These are phyloP conservation scores for Pontederia paniculata DNA, from an alignment of 176 grass and related monocot genomes.

Conservation along the genomic window DNA sequence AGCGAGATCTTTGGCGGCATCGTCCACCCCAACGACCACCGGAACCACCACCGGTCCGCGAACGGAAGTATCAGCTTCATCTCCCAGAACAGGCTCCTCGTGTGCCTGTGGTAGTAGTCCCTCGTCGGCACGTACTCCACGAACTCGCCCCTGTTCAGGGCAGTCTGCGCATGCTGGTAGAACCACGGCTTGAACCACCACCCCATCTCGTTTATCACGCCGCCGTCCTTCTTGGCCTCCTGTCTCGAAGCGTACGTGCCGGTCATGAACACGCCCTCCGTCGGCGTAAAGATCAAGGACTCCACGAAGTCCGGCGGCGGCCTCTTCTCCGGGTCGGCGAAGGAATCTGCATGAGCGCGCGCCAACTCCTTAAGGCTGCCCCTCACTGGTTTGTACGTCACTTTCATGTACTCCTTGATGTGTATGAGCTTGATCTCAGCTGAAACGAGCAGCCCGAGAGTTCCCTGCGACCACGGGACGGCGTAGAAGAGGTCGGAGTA, in stretches of 20 bases:
- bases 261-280: conserved; percentile 83
- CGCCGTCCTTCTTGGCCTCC: conserved; percentile 84
- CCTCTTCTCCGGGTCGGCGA: conserved; percentile 51
- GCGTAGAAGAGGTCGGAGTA: conserved; percentile 87
- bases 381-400: conserved; percentile 50
- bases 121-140: conserved; percentile 89
- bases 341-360: conserved; percentile 60
- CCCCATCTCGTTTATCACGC: conserved; percentile 60
- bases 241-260: conserved; percentile 80
- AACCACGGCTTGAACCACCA: conserved; percentile 99
- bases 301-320: conserved; percentile 85
- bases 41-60: conserved; percentile 88
- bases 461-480: conserved; percentile 89
- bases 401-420: conserved; percentile 87
- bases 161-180: conserved; percentile 74
- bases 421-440: conserved; percentile 89
- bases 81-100: conserved; percentile 77
- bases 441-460: conserved; percentile 70
- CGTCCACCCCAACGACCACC: conserved; percentile 62
- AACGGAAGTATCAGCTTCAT: conserved; percentile 84
- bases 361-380: conserved; percentile 53
- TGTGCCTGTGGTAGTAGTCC: conserved; percentile 89
- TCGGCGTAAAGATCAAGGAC: conserved; percentile 48
- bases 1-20: conserved; percentile 97
- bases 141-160: conserved; percentile 67